Evolutionary conservation across 1,284 basidiomycete genomes (phyloP), one percentile per base, ranked within the genome.

Genomic region (Tylopilus sp.): DNA sequence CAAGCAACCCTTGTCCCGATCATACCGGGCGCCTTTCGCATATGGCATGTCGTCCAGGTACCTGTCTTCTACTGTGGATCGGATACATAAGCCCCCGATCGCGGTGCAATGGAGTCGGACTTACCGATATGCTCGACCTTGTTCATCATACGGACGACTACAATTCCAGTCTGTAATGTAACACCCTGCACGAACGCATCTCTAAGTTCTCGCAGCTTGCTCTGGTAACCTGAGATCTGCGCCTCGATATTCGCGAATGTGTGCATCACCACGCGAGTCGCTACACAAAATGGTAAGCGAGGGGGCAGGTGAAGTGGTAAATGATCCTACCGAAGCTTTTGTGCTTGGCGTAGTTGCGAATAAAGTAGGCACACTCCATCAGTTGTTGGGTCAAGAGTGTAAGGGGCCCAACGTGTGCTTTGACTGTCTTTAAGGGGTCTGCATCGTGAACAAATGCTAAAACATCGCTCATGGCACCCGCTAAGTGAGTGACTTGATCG

Each of bases 321-420:
- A 29, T 7, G 4, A 52, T 4, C 58, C 19, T 6, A 59, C 58
- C 26, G 19, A 59, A 38, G 18, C 15, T 41, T 16, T 41, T 26
- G 26, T 32, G 58, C n/a, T 53, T 39, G 7, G 36, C 29, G 26
- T 53, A 59, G 24, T 41, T 51, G 6, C 26, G 29, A 16, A 59
- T 53, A n/a, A 59, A 59, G 51, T 53, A 59, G 7, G 33, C 58
- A 16, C 51, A 59, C 58, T 59, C 58, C 19, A 51, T 59, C 26
- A 59, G 38, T 26, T 59, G 58, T 16, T 59, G 58, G 24, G 36
- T n/a, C 32, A 58, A 12, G 18, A 49, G 33, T 6, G n/a, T 38
- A 36, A 58, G 10, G 5, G 33, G 16, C 3, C 38, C 29, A 24
- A 58, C 1, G 12, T 58, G 22, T 22, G 15, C 57, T n/a, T 38